phyloP scores from a whole-genome alignment of 73 alveolate genomes.

The Halteria grandinella region DNA sequence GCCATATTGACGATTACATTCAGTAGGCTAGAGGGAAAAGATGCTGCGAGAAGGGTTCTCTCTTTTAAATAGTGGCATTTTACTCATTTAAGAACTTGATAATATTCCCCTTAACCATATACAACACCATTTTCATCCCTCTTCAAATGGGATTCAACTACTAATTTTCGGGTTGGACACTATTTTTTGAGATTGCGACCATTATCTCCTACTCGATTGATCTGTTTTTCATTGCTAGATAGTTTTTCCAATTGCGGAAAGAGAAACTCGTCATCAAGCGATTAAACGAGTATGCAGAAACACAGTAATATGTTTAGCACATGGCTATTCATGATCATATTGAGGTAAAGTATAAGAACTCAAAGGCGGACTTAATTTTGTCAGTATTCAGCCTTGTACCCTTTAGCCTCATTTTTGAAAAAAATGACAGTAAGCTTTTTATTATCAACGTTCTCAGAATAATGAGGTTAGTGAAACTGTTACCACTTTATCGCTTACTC shows the following conservation, averaged over 20 bases:
- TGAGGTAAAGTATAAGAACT: not conserved
- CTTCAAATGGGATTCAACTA: constrained; percentile 54
- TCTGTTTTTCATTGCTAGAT: not conserved
- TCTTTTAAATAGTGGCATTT: too few relatives aligned
- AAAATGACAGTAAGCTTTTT: constrained; percentile 5
- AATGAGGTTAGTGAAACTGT: constrained; percentile 50
- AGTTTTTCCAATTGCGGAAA: too few relatives aligned
- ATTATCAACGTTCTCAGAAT: constrained; percentile 15
- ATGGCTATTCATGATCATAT: too few relatives aligned
- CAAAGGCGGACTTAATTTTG: not conserved
- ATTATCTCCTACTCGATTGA: constrained; percentile 33
- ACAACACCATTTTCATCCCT: constrained; percentile 69
- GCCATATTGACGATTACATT: too few relatives aligned
- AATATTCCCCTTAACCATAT: constrained; percentile 24
- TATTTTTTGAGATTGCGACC: constrained; percentile 47
- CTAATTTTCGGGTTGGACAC: not conserved
- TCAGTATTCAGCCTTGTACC: too few relatives aligned
- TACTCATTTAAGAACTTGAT: too few relatives aligned
- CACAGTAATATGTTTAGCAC: too few relatives aligned
- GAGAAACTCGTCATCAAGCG: too few relatives aligned
- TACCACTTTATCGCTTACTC: constrained; percentile 22
- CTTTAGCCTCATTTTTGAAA: constrained; percentile 36
- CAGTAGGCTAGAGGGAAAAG: too few relatives aligned
- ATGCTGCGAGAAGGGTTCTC: too few relatives aligned
- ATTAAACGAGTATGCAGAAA: too few relatives aligned